A percentile compares a stretch with the other conserved stretches of the same genome.
These are phyloP conservation scores for Phytopythium kandeliae DNA, from an alignment of 352 stramenopile genomes.

Conservation along the genomic window DNA sequence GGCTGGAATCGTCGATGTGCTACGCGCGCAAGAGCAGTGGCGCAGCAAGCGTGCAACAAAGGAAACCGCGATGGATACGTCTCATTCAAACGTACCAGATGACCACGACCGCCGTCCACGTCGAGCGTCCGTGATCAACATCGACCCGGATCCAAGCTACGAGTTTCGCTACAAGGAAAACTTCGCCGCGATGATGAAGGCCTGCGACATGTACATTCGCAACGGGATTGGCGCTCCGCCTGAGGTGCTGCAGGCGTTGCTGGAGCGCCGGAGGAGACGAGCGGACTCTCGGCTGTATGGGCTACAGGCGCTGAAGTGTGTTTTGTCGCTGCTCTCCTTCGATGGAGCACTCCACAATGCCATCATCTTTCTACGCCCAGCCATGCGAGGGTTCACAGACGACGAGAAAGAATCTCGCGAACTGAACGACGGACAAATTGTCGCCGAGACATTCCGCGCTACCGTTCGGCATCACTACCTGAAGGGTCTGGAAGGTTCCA, in stretches of 20 bases:
- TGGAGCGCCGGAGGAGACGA: constrained; percentile 68
- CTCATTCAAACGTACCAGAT: neutral
- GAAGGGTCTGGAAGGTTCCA: constrained; percentile 83
- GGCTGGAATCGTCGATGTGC: constrained; percentile 78
- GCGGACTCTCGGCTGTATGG: constrained; percentile 75
- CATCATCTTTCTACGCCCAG: constrained; percentile 78
- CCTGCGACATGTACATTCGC: constrained; percentile 84
- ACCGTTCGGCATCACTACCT: constrained; percentile 84
- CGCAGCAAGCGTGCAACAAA: constrained; percentile 9
- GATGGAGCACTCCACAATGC: constrained; percentile 71
- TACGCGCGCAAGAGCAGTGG: constrained; percentile 74
- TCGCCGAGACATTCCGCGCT: constrained; percentile 78
- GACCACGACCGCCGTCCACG: neutral
- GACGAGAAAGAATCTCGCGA: constrained; percentile 80
- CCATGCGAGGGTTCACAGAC: constrained; percentile 81
- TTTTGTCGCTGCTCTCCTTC: constrained; percentile 67
- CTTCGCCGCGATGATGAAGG: constrained; percentile 79
- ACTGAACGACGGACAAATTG: constrained; percentile 64
- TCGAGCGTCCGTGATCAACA: neutral
- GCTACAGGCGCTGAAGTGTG: constrained; percentile 74
- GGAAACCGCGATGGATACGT: neutral
- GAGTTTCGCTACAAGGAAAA: constrained; percentile 51
- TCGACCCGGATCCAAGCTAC: constrained; percentile 14
- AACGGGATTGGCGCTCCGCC: constrained; percentile 75
- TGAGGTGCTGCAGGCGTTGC: constrained; percentile 58